Evolutionary conservation across 2,329 filamentous ascomycete genomes (phyloP), one percentile per base, ranked within the genome.

Genomic region (Pestalotiopsis sp.): DNA sequence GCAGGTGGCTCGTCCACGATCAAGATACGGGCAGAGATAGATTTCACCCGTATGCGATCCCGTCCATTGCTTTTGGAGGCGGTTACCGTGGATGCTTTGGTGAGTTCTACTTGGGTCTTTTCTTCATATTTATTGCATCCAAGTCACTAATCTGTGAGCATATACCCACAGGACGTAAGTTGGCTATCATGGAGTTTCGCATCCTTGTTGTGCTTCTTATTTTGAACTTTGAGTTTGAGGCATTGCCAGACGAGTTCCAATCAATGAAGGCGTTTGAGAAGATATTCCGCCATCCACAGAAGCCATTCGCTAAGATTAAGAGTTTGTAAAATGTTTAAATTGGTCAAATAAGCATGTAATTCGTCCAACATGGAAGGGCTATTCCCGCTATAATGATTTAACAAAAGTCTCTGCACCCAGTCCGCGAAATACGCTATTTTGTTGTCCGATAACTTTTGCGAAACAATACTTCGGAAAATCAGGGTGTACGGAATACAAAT

Each of bases 181-280:
- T 73, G 4, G 70, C 71, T 4, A 49, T 57, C 4, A 72, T 71
- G 67, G 66, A 72, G 41, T 68, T 70, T 17, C 69, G 70, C 12
- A 71, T 72, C 4, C 17, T 72, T 11, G 57, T 70, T 7, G 49
- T 59, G 13, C 67, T 72, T 2, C 67, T 71, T 1, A 69, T 71
- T 14, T n/a, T 73, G 38, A 69, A 70, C 49, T 63, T 73, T 1
- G 69, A 71, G 56, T 71, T 73, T 49, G 20, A 69, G n/a, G 65
- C 62, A 23, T 49, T 73, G 49, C 68, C 70, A 2, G 59, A 67
- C 12, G 68, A 71, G 23, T 61, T 39, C 39, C 68, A 66, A 52
- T 27, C 62, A 1, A 45, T 65, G 62, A 6, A n/a, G 17, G 70
- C 69, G 9, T 67, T 27, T 1, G 57, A 61, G 57, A 61, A 25